Percentiles rank a stretch among this genome's conserved stretches.
phyloP scores from a whole-genome alignment of 192 early-diverging fungal genomes.

The Geranomyces variabilis region DNA sequence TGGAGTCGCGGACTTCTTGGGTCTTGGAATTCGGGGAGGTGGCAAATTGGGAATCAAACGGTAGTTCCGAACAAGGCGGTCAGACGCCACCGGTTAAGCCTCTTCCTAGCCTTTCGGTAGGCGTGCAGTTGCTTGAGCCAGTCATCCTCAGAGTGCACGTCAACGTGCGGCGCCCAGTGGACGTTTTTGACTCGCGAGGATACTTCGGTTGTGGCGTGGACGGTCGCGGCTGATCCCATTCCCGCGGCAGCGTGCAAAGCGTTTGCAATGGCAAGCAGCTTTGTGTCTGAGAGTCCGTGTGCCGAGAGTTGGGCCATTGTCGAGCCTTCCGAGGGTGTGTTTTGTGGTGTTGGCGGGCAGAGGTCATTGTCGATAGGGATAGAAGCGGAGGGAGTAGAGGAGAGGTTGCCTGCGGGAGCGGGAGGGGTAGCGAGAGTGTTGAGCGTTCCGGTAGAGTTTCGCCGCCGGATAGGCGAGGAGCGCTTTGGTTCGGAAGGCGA shows the following conservation, averaged over 20 bases:
- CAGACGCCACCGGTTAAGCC: conserved; percentile 9
- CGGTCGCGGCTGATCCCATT: background rate
- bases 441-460: background rate
- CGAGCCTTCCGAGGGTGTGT: background rate
- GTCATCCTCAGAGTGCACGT: background rate
- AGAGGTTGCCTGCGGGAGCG: background rate
- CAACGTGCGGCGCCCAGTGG: background rate
- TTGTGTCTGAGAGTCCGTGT: background rate
- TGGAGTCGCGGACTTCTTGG: too few species aligned
- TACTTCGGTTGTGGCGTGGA: background rate
- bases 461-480: background rate
- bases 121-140: conserved; percentile 5
- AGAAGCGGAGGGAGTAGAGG: background rate
- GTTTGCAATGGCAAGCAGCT: background rate
- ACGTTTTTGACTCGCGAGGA: background rate
- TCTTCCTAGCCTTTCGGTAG: conserved; percentile 12
- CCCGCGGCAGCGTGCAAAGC: background rate
- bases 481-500: background rate
- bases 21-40: too few species aligned
- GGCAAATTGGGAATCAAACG: too few species aligned
- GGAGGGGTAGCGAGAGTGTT: background rate
- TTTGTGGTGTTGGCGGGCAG: background rate
- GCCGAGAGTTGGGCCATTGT: background rate
- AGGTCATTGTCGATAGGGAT: background rate
- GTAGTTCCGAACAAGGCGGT: conserved; percentile 1